Evolutionary conservation across 306 rosid species (phyloP), one percentile per base, ranked within the genome.

Genomic region (Potentilla sterilis): DNA sequence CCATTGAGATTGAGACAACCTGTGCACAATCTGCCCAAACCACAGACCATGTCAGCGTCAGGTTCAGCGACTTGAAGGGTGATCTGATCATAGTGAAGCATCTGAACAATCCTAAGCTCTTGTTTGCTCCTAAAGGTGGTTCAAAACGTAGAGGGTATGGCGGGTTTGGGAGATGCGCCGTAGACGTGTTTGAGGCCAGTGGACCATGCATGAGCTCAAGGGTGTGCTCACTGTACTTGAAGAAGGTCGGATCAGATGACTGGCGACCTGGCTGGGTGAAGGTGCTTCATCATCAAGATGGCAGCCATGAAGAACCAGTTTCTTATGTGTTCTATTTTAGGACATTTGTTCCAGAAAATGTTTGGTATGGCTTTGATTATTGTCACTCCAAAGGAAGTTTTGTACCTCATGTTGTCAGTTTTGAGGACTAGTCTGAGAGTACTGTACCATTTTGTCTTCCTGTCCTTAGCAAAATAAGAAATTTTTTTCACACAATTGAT

Each of bases 221-320:
- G 49, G 77, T 70, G 28, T 84, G 78, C 66, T 70, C 67, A 6
- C 61, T 80, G 21, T 80, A 77, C 69, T 61, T 80, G 35, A 80
- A 80, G 75, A 80, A 65, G 54, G 70, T 84, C 28, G 82, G 87
- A 16, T 66, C 80, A 5, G 83, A 77, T 43, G 54, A 77, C 18
- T 80, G 86, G 86, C 70, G 79, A 55, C 86, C 84, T 13, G 81
- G 86, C 28, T 67, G 81, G 81, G 84, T 68, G 49, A 76, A 52
- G 76, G 81, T 80, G 66, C 67, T 80, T 59, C 75, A 49, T 67
- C 76, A n/a, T 35, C 63, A 68, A 35, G 81, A 51, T 48, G 74
- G 77, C 44, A 54, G 63, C 44, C 68, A 40, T 19, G 65, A 10
- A n/a, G 69, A 74, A 51, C 78, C 73, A 10, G 74, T 48, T 42